phyloP scores from a whole-genome alignment of 257 asterid species.

The Solanum pinnatisectum region DNA sequence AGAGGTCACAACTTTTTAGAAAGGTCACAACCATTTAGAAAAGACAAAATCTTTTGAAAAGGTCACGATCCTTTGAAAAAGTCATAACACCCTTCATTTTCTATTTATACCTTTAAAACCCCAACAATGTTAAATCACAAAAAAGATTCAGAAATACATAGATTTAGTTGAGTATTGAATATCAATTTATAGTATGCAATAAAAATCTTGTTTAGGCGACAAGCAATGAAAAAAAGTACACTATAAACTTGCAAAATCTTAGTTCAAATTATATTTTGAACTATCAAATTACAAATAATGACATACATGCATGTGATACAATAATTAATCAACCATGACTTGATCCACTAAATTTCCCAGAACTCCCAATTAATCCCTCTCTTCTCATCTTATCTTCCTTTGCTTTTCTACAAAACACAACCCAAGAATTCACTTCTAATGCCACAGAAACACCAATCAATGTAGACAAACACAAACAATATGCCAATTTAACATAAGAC shows the following conservation, averaged over 20 bases:
- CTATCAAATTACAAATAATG: not conserved
- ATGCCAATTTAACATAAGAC: constrained; percentile 43
- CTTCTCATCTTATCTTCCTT: constrained; percentile 81
- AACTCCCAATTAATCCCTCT: constrained; percentile 59
- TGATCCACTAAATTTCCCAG: constrained; percentile 50
- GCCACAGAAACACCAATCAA: constrained; percentile 64
- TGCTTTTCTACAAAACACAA: constrained; percentile 67
- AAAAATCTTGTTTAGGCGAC: not conserved
- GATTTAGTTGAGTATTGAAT: not conserved
- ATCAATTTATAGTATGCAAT: not conserved
- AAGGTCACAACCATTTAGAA: not conserved
- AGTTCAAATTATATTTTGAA: not conserved
- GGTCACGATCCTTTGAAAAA: not conserved
- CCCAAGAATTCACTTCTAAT: constrained; percentile 92
- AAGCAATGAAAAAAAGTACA: not conserved
- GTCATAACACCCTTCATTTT: not conserved
- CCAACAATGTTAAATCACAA: not conserved
- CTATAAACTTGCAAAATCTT: not conserved
- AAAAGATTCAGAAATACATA: not conserved
- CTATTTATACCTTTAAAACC: no score
- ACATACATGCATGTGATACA: not conserved
- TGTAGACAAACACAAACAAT: constrained; percentile 62
- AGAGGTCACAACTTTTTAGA: not conserved
- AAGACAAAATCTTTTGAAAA: no score
- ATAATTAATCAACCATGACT: constrained; percentile 5